Evolutionary conservation across 306 rosid species (phyloP).

Genomic region (Cucurbita pepo): DNA sequence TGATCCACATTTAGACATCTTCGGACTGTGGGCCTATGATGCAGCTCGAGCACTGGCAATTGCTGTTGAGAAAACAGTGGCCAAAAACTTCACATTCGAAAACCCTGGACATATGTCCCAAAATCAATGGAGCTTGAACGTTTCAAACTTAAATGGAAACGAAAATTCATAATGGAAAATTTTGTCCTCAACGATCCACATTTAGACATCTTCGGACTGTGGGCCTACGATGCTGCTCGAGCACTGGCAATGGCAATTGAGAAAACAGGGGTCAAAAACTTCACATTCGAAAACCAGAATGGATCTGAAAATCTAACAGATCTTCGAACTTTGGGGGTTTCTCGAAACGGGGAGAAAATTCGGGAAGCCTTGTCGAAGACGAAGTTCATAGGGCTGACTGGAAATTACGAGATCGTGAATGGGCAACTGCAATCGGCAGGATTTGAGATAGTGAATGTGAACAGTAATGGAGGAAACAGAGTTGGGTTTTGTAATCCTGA

Average conservation of each 20-base stretch:
- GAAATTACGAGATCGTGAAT: slow-evolving; percentile 1
- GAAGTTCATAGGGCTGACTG: slow-evolving; percentile 7
- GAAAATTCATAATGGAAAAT: too few relatives aligned
- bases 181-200: too few relatives aligned
- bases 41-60: slow-evolving; percentile 39
- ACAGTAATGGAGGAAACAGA: slow-evolving; percentile 18
- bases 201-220: too few relatives aligned
- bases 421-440: slow-evolving; percentile 9
- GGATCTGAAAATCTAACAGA: background rate
- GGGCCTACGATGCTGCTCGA: too few relatives aligned
- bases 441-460: slow-evolving; percentile 23
- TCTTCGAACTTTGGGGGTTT: background rate
- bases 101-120: too few relatives aligned
- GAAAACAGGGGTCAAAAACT: too few relatives aligned
- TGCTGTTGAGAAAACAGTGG: slow-evolving; percentile 28
- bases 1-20: slow-evolving; percentile 11
- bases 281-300: background rate
- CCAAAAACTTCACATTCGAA: background rate
- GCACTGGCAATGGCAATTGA: too few relatives aligned
- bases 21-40: slow-evolving; percentile 53
- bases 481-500: slow-evolving; percentile 34
- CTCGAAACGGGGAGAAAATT: slow-evolving; percentile 18
- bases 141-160: too few relatives aligned
- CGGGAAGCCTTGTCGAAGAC: slow-evolving; percentile 9
- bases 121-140: too few relatives aligned